A percentile compares a stretch with the other conserved stretches of the same genome.
These are phyloP conservation scores for Pichia terricola DNA, from an alignment of 1,139 yeast species.

Conservation along the genomic window DNA sequence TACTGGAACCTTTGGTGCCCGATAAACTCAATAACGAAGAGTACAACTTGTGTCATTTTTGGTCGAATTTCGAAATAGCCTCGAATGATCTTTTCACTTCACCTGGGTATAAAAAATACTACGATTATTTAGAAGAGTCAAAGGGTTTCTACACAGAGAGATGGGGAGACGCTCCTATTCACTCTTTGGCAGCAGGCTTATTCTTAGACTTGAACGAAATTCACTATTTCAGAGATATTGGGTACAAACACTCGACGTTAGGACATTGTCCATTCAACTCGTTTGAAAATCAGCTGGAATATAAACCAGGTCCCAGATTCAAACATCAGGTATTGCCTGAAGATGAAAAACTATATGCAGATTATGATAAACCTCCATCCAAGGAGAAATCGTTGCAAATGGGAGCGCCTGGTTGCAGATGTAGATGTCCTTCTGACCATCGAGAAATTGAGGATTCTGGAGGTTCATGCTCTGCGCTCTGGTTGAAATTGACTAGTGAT, in stretches of 20 bases:
- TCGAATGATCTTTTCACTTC: slow-evolving; percentile 63
- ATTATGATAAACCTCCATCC: slow-evolving; percentile 31
- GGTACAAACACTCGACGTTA: slow-evolving; percentile 69
- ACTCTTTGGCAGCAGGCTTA: slow-evolving; percentile 74
- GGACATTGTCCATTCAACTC: slow-evolving; percentile 79
- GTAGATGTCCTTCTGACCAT: slow-evolving; percentile 57
- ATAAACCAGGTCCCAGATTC: slow-evolving; percentile 26
- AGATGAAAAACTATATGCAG: slow-evolving; percentile 31
- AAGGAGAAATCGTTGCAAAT: slow-evolving; percentile 13
- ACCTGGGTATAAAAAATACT: slow-evolving; percentile 52
- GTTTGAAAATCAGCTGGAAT: slow-evolving; percentile 37
- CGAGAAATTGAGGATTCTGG: slow-evolving; percentile 46
- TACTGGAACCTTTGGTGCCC: slow-evolving; percentile 30
- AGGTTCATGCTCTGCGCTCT: slow-evolving; percentile 45
- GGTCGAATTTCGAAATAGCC: slow-evolving; percentile 93
- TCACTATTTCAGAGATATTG: slow-evolving; percentile 86
- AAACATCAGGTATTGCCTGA: slow-evolving; percentile 17
- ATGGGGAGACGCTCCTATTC: slow-evolving; percentile 97
- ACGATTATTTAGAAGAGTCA: slow-evolving; percentile 51
- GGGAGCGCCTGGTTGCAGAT: slow-evolving; percentile 73
- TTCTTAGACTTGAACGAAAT: slow-evolving; percentile 55
- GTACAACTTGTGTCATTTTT: slow-evolving; percentile 69
- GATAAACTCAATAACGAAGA: slow-evolving; percentile 52
- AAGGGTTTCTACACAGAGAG: slow-evolving; percentile 83
- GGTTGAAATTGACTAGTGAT: slow-evolving; percentile 40